Evolutionary conservation across 2,329 filamentous ascomycete species (phyloP), one percentile per base, ranked within the genome.

Genomic region (Penicillium sp.): DNA sequence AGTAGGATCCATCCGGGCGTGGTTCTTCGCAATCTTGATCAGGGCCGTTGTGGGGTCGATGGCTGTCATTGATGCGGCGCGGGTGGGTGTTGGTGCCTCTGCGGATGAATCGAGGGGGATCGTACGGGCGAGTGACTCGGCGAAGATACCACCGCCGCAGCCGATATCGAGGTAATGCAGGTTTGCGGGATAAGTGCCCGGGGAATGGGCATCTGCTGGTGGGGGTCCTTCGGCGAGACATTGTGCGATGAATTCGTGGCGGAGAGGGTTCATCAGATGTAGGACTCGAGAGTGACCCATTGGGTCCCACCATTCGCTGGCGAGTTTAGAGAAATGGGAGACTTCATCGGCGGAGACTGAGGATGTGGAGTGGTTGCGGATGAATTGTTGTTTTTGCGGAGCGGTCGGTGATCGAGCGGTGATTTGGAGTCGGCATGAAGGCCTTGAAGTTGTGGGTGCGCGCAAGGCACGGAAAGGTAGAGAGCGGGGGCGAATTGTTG

Each of bases 241-340:
- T 61, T 80, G 78, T 23, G 82, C 82, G 74, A 97, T 95, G 77
- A 98, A 98, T 77, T 92, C 88, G 78, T 98, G 93, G 33, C 95
- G 92, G 46, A 96, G 85, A 1, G 95, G 95, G 78, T 99, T 98
- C 93, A 99, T 98, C 65, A 96, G 88, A 76, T 99, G 95, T 2
- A 99, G 86, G 57, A 97, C 87, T 39, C 93, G 87, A 4, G 92
- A 97, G 7, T 93, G 89, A 51, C 95, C 95, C 71, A 96, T 88
- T 1, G 93, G 91, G 76, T 98, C 93, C 95, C 95, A 99, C 95
- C 95, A 99, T 68, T 89, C 89, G 64, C 90, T 91, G 63, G 95
- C 95, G 69, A 99, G 91, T 62, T 87, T 87, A 70, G 92, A 92
- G 84, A 99, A 99, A 80, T 99, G 95, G 19, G 90, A 90, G 63